phyloP scores from a whole-genome alignment of 495 filamentous ascomycete species.

The Schizothecium vesticola region DNA sequence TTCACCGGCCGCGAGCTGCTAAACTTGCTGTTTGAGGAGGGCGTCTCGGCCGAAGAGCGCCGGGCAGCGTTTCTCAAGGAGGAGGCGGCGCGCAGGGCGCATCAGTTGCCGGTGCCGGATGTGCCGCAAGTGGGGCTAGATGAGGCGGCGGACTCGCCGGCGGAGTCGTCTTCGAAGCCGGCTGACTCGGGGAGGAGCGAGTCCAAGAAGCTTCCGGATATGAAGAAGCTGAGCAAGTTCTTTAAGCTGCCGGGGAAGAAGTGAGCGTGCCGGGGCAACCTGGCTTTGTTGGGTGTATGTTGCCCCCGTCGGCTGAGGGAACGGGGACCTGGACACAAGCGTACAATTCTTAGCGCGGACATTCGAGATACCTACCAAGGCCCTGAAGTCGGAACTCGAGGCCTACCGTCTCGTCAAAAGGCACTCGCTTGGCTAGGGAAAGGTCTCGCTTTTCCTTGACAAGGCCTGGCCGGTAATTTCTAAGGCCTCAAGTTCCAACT shows the following conservation, averaged over 20 bases:
- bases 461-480: no score
- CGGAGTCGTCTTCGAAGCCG: constrained; percentile 28
- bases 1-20: constrained; percentile 66
- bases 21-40: constrained; percentile 70
- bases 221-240: constrained; percentile 63
- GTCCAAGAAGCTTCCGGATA: constrained; percentile 33
- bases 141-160: constrained; percentile 27
- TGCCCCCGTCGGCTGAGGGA: no score
- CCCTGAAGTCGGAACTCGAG: no score
- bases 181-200: constrained; percentile 46
- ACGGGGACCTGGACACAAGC: not conserved
- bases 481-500: no score
- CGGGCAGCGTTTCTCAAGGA: constrained; percentile 57
- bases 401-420: no score
- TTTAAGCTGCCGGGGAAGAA: constrained; percentile 59
- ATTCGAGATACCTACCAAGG: no score
- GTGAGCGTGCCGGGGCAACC: no score
- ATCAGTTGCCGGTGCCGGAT: constrained; percentile 52
- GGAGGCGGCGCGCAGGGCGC: constrained; percentile 61
- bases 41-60: constrained; percentile 41
- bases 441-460: no score
- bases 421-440: no score
- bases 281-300: no score
- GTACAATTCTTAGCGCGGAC: no score
- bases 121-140: constrained; percentile 37